These are phyloP conservation scores for Citrus sp. DNA, from an alignment of 345 rosid genomes.

Conservation along the genomic window DNA sequence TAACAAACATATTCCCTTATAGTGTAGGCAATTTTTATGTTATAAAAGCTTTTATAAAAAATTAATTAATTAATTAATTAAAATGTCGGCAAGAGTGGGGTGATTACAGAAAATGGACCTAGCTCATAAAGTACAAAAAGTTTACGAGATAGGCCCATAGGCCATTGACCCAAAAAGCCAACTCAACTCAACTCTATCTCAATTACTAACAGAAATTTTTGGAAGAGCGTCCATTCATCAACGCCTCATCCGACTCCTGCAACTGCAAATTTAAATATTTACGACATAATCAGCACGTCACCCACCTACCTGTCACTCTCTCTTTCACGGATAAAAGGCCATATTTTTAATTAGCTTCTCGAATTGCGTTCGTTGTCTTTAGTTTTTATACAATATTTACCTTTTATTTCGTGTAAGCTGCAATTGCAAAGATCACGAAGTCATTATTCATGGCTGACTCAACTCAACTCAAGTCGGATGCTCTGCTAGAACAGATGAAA, in stretches of 20 bases:
- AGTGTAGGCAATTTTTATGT: too few relatives aligned
- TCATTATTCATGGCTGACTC: constrained; percentile 38
- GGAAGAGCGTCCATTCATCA: neutral
- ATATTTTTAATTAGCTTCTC: neutral
- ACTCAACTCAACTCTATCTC: too few relatives aligned
- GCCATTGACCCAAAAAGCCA: too few relatives aligned
- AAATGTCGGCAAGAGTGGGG: too few relatives aligned
- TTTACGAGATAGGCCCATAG: too few relatives aligned
- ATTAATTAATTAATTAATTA: too few relatives aligned
- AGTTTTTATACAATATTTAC: neutral
- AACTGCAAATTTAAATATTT: neutral
- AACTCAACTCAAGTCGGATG: constrained; percentile 61
- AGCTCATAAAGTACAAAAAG: too few relatives aligned
- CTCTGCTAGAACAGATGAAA: constrained; percentile 69
- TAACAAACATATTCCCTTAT: too few relatives aligned
- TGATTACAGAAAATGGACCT: too few relatives aligned
- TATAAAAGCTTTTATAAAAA: too few relatives aligned
- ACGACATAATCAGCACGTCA: neutral
- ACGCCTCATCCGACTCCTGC: neutral
- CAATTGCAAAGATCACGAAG: neutral
- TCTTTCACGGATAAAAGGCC: neutral
- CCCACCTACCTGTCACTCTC: neutral
- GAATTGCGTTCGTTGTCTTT: neutral
- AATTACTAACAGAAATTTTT: neutral
- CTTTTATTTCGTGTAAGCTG: neutral